These are phyloP conservation scores for Alternaria metachromatica DNA, from an alignment of 2,329 filamentous ascomycete genomes.

Conservation along the genomic window DNA sequence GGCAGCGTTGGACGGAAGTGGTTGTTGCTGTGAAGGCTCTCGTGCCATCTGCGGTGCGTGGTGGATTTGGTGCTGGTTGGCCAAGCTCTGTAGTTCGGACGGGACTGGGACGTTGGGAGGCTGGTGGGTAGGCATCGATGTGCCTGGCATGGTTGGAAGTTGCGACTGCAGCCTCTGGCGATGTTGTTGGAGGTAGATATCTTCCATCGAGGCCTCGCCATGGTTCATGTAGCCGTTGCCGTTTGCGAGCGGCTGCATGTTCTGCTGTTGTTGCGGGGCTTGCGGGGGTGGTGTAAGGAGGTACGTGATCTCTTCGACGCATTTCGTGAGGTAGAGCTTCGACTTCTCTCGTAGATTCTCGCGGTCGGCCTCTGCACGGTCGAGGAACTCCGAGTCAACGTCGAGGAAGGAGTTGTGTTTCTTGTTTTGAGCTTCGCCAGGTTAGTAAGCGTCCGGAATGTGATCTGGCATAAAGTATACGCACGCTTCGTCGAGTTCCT, in stretches of 20 bases:
- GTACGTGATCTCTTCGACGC: conserved; percentile 72
- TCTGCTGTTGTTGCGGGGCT: conserved; percentile 61
- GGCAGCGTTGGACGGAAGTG: conserved; percentile 44
- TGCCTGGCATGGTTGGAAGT: conserved; percentile 42
- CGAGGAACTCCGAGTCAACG: conserved; percentile 52
- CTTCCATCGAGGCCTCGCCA: conserved; percentile 64
- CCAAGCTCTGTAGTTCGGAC: conserved; percentile 52
- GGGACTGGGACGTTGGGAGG: conserved; percentile 56
- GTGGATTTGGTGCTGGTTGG: conserved; percentile 47
- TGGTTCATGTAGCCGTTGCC: conserved; percentile 53
- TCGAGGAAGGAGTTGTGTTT: conserved; percentile 60
- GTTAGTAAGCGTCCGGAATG: conserved; percentile 22
- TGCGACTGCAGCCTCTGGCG: conserved; percentile 60
- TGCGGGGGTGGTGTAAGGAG: conserved; percentile 70
- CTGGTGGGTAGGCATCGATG: conserved; percentile 67
- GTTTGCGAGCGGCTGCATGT: conserved; percentile 45
- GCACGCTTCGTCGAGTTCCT: conserved; percentile 37
- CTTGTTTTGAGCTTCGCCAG: conserved; percentile 52
- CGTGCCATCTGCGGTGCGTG: conserved; percentile 54
- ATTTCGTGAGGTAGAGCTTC: conserved; percentile 68
- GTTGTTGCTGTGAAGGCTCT: conserved; percentile 52
- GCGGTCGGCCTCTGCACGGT: conserved; percentile 58
- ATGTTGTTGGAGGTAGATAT: conserved; percentile 65
- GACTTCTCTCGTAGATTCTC: conserved; percentile 69
- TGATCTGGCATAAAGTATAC: background rate